Conservation (phyloP, 306 rosid species). For the Luffa acutangula region DNA sequence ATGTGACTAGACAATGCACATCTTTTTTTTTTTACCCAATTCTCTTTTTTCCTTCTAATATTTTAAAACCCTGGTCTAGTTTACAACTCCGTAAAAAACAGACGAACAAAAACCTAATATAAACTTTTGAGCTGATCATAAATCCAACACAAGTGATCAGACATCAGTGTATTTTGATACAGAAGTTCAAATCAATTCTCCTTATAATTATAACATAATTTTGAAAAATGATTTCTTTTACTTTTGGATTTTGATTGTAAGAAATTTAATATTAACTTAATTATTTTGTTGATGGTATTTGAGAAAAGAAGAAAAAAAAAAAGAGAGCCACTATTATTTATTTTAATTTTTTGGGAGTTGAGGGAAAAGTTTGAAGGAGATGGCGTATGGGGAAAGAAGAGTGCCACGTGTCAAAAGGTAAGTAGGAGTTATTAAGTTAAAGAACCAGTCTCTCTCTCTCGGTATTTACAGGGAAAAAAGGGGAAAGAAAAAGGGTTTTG, state of each 20-base stretch:
- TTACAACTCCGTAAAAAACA: no score
- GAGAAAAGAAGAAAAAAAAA: not conserved
- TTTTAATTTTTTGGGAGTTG: no score
- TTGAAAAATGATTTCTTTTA: no score
- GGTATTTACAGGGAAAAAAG: not conserved
- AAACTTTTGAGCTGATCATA: not conserved
- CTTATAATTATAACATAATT: not conserved
- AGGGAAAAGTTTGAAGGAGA: not conserved
- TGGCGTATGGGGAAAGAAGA: not conserved
- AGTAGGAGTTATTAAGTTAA: conserved; percentile 5
- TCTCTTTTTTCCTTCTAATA: not conserved
- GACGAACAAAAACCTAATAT: not conserved
- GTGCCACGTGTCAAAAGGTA: conserved; percentile 41
- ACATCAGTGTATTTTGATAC: no score
- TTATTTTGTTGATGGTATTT: not conserved
- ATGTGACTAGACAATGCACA: not conserved
- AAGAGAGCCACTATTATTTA: not conserved
- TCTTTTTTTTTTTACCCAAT: not conserved
- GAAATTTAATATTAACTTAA: not conserved
- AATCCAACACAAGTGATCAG: not conserved
- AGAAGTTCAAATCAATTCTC: no score
- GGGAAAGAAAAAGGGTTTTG: not conserved
- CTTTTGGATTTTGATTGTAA: not conserved
- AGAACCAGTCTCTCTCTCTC: conserved; percentile 34
- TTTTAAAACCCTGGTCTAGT: not conserved